These are phyloP conservation scores for Cordyceps militaris DNA, from an alignment of 2,329 filamentous ascomycete species.

Conservation along the genomic window DNA sequence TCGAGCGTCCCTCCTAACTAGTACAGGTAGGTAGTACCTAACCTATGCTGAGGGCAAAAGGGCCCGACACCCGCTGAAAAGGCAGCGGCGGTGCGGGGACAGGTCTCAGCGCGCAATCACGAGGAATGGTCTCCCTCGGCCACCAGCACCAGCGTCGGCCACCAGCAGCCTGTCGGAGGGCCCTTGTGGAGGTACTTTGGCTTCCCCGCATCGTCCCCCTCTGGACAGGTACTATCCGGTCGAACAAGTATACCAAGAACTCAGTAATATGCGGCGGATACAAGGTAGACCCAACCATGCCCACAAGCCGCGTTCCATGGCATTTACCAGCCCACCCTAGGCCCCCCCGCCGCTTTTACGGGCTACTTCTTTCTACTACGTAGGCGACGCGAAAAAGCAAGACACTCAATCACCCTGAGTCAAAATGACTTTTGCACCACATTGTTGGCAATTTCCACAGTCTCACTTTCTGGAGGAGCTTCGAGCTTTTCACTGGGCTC, in stretches of 20 bases:
- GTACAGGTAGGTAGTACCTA: too few species aligned
- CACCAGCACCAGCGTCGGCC: not conserved
- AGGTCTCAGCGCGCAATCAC: constrained; percentile 5
- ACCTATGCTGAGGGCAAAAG: too few species aligned
- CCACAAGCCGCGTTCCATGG: constrained; percentile 5
- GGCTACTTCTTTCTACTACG: not conserved
- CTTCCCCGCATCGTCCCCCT: not conserved
- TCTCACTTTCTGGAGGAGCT: constrained; percentile 2
- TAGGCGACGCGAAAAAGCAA: constrained; percentile 1
- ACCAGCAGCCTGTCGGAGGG: too few species aligned
- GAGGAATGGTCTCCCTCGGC: constrained; percentile 8
- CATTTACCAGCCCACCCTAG: not conserved
- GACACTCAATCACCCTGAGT: constrained; percentile 9
- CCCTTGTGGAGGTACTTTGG: too few species aligned
- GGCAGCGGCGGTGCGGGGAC: not conserved
- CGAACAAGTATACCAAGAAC: too few species aligned
- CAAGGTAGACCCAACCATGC: not conserved
- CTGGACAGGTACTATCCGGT: not conserved
- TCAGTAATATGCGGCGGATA: not conserved
- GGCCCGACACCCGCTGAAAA: not conserved
- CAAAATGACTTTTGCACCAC: not conserved
- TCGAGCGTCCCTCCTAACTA: too few species aligned
- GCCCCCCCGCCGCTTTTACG: not conserved
- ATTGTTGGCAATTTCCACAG: constrained; percentile 11
- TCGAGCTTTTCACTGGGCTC: too few species aligned